Evolutionary conservation across 1,139 yeast species (phyloP).

Genomic region (Candida neerlandica): DNA sequence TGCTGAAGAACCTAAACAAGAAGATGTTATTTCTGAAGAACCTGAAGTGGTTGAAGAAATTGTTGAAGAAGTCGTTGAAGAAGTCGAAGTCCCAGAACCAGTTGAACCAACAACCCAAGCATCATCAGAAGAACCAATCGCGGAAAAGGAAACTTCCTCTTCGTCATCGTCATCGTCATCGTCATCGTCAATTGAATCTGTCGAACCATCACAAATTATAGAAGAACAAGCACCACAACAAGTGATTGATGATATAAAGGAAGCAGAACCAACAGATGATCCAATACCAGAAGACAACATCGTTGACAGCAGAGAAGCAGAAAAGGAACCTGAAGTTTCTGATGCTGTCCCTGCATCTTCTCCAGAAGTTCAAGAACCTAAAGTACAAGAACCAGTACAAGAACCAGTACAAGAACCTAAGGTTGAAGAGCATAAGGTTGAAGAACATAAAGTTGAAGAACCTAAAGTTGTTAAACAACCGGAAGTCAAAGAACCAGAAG

Average conservation of each 20-base stretch:
- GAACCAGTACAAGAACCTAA: slow-evolving; percentile 3
- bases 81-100: neutral
- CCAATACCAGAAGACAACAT: neutral
- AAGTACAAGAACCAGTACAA: neutral
- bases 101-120: neutral
- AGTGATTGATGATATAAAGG: neutral
- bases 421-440: slow-evolving; percentile 1
- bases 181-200: neutral
- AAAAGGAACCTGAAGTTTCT: neutral
- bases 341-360: slow-evolving; percentile 1
- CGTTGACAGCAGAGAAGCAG: neutral
- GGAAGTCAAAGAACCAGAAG: neutral
- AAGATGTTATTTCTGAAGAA: neutral
- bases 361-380: slow-evolving; percentile 1
- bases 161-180: neutral
- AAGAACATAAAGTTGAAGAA: neutral
- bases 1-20: neutral
- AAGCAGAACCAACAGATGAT: neutral
- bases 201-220: neutral
- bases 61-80: neutral
- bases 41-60: neutral
- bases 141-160: neutral
- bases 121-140: neutral
- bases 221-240: neutral
- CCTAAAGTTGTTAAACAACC: slow-evolving; percentile 1